Evolutionary conservation across 352 stramenopile species (phyloP).

Genomic region (Phytophthora fragariae): DNA sequence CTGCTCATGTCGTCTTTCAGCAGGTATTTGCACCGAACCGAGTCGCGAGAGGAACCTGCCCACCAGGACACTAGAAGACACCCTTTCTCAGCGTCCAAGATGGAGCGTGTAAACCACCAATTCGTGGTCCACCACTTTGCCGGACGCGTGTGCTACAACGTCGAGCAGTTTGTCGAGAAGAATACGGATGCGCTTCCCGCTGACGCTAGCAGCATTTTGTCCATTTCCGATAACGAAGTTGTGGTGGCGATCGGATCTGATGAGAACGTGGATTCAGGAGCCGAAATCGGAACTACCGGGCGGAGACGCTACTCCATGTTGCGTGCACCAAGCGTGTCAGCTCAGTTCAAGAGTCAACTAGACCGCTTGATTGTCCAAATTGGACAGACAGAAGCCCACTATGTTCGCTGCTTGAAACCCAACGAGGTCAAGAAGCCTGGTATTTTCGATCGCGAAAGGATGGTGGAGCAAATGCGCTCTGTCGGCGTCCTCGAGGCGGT

Average conservation of each 20-base stretch:
- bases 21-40: slow-evolving; percentile 54
- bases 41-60: slow-evolving; percentile 47
- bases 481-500: slow-evolving; percentile 97
- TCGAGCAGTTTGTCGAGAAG: slow-evolving; percentile 88
- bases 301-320: slow-evolving; percentile 61
- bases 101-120: slow-evolving; percentile 82
- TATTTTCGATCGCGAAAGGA: slow-evolving; percentile 80
- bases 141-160: slow-evolving; percentile 76
- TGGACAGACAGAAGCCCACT: slow-evolving; percentile 96
- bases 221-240: slow-evolving; percentile 68
- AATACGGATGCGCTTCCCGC: slow-evolving; percentile 85
- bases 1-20: slow-evolving; percentile 74
- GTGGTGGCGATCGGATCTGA: slow-evolving; percentile 63
- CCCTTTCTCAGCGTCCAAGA: slow-evolving; percentile 83
- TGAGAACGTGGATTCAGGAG: slow-evolving; percentile 53
- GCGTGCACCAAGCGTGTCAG: slow-evolving; percentile 81
- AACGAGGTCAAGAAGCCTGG: slow-evolving; percentile 92
- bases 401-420: slow-evolving; percentile 99
- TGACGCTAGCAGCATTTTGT: slow-evolving; percentile 63
- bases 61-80: slow-evolving; percentile 43
- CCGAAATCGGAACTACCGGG: slow-evolving; percentile 21
- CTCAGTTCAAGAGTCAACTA: slow-evolving; percentile 95
- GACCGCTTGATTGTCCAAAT: slow-evolving; percentile 95
- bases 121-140: slow-evolving; percentile 89
- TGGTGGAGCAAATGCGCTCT: slow-evolving; percentile 98